Percentiles rank a stretch among this genome's conserved stretches.
These are phyloP conservation scores for Magnaporthiopsis poae DNA, from an alignment of 2,329 filamentous ascomycete species.

Conservation along the genomic window DNA sequence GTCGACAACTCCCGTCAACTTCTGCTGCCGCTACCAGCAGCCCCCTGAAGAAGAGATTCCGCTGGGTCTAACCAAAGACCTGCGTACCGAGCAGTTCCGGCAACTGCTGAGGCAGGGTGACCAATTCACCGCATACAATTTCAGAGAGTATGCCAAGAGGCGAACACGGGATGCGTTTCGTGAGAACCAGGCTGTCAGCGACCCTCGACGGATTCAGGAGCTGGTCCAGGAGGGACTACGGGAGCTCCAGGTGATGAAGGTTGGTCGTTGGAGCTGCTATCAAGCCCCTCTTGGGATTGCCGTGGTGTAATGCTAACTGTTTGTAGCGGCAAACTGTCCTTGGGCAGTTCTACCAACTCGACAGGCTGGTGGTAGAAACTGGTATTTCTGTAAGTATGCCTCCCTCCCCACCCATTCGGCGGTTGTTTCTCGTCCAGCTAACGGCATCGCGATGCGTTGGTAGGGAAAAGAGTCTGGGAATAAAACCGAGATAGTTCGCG, in stretches of 20 bases:
- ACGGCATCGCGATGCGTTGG: not conserved
- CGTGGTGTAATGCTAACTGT: not conserved
- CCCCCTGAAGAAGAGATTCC: not conserved
- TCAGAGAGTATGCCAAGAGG: constrained; percentile 89
- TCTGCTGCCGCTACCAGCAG: constrained; percentile 3
- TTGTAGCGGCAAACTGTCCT: constrained; percentile 8
- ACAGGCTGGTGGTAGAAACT: constrained; percentile 8
- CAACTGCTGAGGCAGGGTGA: constrained; percentile 76
- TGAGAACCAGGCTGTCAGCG: constrained; percentile 63
- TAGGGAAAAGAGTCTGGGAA: constrained; percentile 7
- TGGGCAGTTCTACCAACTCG: constrained; percentile 9
- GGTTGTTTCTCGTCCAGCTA: not conserved
- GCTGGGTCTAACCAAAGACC: not conserved
- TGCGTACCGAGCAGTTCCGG: constrained; percentile 60
- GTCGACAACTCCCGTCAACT: constrained; percentile 16
- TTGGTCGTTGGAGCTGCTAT: constrained; percentile 26
- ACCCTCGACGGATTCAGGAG: constrained; percentile 72
- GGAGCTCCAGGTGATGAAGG: constrained; percentile 85
- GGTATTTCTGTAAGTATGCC: constrained; percentile 6
- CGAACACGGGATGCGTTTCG: constrained; percentile 84
- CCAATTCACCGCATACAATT: constrained; percentile 92
- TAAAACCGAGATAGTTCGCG: constrained; percentile 2
- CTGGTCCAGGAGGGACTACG: constrained; percentile 79
- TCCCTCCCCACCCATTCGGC: not conserved
- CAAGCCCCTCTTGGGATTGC: too few relatives aligned